These are phyloP conservation scores for Musa troglodytarum DNA, from an alignment of 176 grass and related monocot species.

Conservation along the genomic window DNA sequence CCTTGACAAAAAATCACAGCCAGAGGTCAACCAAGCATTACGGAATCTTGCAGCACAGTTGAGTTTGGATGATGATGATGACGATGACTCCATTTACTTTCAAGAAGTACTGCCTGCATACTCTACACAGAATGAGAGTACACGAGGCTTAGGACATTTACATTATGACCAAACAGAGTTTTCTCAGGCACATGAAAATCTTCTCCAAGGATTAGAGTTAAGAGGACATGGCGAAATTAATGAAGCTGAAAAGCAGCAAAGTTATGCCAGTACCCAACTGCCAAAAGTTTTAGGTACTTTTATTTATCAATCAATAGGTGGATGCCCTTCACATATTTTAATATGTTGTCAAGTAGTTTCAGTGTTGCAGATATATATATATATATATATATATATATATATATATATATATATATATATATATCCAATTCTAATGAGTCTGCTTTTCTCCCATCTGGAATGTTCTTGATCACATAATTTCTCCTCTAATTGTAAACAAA, in stretches of 20 bases:
- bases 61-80: constrained; percentile 79
- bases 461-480: neutral
- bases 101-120: constrained; percentile 23
- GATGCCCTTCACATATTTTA: constrained; percentile 16
- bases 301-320: neutral
- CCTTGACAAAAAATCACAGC: neutral
- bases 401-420: no score
- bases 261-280: constrained; percentile 17
- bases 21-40: constrained; percentile 55
- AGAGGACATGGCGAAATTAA: constrained; percentile 15
- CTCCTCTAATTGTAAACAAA: neutral
- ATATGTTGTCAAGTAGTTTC: neutral
- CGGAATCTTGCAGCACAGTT: constrained; percentile 67
- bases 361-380: neutral
- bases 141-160: constrained; percentile 6
- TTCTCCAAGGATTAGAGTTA: constrained; percentile 4
- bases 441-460: neutral
- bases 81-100: constrained; percentile 47
- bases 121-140: constrained; percentile 16
- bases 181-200: neutral
- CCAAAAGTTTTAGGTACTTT: constrained; percentile 29
- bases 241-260: constrained; percentile 21
- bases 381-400: no score
- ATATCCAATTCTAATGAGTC: neutral
- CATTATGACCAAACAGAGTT: constrained; percentile 3